Base-by-base conservation (phyloP, 140 eudicot species). In the Erigeron philadelphicus region DNA sequence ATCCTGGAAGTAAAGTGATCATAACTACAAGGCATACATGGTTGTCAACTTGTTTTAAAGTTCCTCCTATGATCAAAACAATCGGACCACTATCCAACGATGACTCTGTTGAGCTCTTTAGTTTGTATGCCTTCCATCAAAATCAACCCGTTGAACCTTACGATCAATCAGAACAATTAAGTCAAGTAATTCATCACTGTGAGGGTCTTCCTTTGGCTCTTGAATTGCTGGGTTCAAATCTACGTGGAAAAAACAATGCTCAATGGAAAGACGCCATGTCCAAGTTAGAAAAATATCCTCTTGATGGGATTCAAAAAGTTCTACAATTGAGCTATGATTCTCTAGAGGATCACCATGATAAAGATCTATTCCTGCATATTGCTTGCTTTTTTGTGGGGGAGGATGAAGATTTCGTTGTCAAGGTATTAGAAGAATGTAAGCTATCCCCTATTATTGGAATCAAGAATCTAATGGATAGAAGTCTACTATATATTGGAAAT, bases 171-270 rank as follows among this genome's bases (percentile, higher is more conserved):
- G 9, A 72, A 60, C 52, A 31, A 31, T 4, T 47, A 47, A 47
- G n/a, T 7, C 35, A 12, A 6, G 61, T 46, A 21, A 66, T 48
- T 11, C 41, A 11, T 2, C 44, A 8, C 19, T 61, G 69, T 31
- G 5, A 9, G 13, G 69, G 76, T 19, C 38, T 60, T 60, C 76
- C 76, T 4, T 44, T 71, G 18, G 68, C 68, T 35, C 67, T 71
- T 40, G 6, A 17, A 45, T 16, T 71, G 45, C 11, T 72, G 11
- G 76, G 76, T 35, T 23, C 42, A 11, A 45, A 21, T 15, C 25
- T 72, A 17, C 21, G 25, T 16, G 49, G 70, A 8, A 31, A 11
- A 61, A 61, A 11, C 4, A 15, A 8, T 9, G 42, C 12, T 25
- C 9, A 5, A 0, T 72, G 76, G 76, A 8, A 2, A 47, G 46